Conservation (phyloP, 2,329 filamentous ascomycete species). For the Aspergillus phoenicis region DNA sequence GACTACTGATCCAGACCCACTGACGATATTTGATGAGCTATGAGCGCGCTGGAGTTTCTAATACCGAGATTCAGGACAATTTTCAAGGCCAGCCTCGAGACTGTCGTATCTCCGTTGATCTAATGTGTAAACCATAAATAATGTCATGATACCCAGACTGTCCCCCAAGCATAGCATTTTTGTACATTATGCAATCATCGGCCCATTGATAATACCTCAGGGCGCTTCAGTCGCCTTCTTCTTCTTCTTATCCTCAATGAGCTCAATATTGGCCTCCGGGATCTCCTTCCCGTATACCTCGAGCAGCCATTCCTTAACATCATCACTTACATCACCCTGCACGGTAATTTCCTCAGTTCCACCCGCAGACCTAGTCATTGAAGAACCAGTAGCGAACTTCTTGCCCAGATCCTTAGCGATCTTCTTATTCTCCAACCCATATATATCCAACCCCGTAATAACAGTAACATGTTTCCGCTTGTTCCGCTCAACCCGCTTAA, state of each 20-base stretch:
- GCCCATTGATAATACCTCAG: too few species aligned
- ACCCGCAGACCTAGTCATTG: slow-evolving; percentile 83
- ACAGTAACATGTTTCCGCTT: slow-evolving; percentile 97
- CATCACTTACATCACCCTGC: slow-evolving; percentile 93
- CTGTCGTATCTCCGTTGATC: slow-evolving; percentile 17
- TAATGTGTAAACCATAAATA: slow-evolving; percentile 24
- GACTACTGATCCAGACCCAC: slow-evolving; percentile 27
- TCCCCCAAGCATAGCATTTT: slow-evolving; percentile 1
- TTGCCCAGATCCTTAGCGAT: slow-evolving; percentile 95
- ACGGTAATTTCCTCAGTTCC: slow-evolving; percentile 96
- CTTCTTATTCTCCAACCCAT: slow-evolving; percentile 92
- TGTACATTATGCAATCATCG: slow-evolving; percentile 4
- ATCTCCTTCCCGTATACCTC: slow-evolving; percentile 83
- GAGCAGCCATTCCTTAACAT: slow-evolving; percentile 86
- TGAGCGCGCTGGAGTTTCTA: slow-evolving; percentile 18
- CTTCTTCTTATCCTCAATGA: slow-evolving; percentile 95
- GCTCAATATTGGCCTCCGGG: slow-evolving; percentile 91
- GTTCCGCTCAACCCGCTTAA: slow-evolving; percentile 97
- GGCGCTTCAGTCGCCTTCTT: slow-evolving; percentile 54
- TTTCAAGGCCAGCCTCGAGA: slow-evolving; percentile 14
- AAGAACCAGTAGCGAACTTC: slow-evolving; percentile 94
- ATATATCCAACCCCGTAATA: slow-evolving; percentile 85
- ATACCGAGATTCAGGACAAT: background rate
- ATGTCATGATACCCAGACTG: slow-evolving; percentile 30
- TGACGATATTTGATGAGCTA: slow-evolving; percentile 35